Percentiles rank a stretch among this genome's conserved stretches.
phyloP scores from a whole-genome alignment of 2,329 filamentous ascomycete species.

The Alternaria brassicicola region DNA sequence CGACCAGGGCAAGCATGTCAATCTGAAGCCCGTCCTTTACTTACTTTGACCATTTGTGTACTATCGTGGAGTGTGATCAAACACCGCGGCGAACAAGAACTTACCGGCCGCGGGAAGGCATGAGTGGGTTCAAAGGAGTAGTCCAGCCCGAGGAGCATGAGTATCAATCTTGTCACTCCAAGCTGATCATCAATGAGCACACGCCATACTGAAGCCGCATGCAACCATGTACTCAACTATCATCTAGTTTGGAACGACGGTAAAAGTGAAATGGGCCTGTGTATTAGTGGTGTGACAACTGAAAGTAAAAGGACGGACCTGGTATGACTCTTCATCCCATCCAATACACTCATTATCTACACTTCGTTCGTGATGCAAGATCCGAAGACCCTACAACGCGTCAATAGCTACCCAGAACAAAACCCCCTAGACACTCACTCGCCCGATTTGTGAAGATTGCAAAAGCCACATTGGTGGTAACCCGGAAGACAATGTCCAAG shows the following conservation, averaged over 20 bases:
- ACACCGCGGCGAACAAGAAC: not conserved
- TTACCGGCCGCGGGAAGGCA: constrained; percentile 8
- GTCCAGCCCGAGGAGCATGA: not conserved
- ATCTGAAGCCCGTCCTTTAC: not conserved
- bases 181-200: not conserved
- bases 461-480: not conserved
- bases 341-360: constrained; percentile 13
- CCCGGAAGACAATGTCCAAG: not conserved
- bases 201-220: not conserved
- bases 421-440: constrained; percentile 22
- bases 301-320: constrained; percentile 13
- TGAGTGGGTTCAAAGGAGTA: not conserved
- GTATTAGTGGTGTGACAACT: constrained; percentile 7
- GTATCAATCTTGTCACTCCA: not conserved
- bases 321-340: constrained; percentile 10
- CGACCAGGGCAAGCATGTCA: not conserved
- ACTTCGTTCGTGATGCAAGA: constrained; percentile 22
- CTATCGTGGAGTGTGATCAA: constrained; percentile 2
- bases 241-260: not conserved
- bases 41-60: not conserved
- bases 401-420: constrained; percentile 20
- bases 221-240: not conserved
- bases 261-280: not conserved
- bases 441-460: constrained; percentile 1
- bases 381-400: constrained; percentile 29